Base-by-base conservation (phyloP, 2,329 filamentous ascomycete genomes). In the Shiraia sp. region DNA sequence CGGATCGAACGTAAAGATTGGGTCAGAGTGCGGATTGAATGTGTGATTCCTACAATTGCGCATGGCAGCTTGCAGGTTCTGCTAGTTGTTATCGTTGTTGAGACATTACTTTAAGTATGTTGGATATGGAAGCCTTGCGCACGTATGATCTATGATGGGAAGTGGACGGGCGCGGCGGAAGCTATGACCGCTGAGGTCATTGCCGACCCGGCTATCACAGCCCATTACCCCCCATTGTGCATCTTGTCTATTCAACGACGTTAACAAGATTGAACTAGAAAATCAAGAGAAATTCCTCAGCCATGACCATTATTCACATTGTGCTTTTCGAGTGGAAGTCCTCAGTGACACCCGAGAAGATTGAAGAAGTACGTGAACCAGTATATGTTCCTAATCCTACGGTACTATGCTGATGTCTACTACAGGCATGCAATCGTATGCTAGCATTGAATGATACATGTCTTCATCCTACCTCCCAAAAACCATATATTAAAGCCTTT, bases 301-400 rank as follows among this genome's bases (percentile, higher is more conserved):
- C 51, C 14, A 87, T 87, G 83, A 61, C 81, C 0, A 75, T 88
- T 53, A 72, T 80, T n/a, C 86, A 88, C 61, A 77, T 88, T 36
- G 84, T 88, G 3, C 72, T 87, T 17, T 85, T 88, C 56, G 75
- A 81, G 47, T 86, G 86, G 72, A 83, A 84, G 58, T 64, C 79
- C 0, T 70, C 71, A 1, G 64, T 74, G 2, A 70, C 72, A 1
- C 53, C 72, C 1, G 75, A 76, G 12, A 72, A 78, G 23, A 71
- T 86, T 6, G 71, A 79, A 52, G 75, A 80, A 55, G 85, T 86
- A 45, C 34, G 16, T 35, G 35, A 15, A 17, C 14, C 16, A n/a
- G 9, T 15, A 24, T 3, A 15, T 40, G 4, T 28, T 35, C 35
- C 32, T 32, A 45, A 8, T 22, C 8, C 4, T 22, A 22, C 19